Base-by-base conservation (phyloP, 2,329 filamentous ascomycete genomes). In the Stylonectria norvegica region DNA sequence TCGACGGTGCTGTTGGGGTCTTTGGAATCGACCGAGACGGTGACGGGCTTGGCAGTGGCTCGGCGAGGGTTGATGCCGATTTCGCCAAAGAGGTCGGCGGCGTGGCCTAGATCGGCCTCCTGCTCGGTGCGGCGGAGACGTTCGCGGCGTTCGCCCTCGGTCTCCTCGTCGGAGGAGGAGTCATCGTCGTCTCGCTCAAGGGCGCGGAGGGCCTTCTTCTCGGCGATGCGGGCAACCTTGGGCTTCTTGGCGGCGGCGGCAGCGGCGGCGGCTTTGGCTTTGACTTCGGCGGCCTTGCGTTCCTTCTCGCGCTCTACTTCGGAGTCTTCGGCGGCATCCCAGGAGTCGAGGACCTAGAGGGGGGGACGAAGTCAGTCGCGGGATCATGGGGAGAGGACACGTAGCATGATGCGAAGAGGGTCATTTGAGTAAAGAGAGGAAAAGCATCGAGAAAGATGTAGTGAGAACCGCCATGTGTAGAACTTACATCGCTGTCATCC, bases 221-320 rank as follows among this genome's bases (percentile, higher is more conserved):
- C 89, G 54, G 87, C 85, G 66, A 96, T 83, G 57, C 91, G 86
- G 70, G 94, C 79, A 25, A 82, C 69, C 73, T 91, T 95, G 63
- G 81, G 79, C 74, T 97, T 97, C 75, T 96, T 94, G 59, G 83
- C 88, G 38, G 89, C 89, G 30, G 86, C 88, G 6, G 89, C 89
- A 58, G 89, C 87, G 31, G 86, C 90, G 0, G 90, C 89, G 19
- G 88, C 89, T 69, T 94, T 94, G 43, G 86, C 88, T 68, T 95
- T 94, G 38, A 81, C 85, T 61, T 88, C 90, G 5, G 78, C 84
- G 36, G 83, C 89, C 71, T 91, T 93, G 68, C 86, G 86, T 19
- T 80, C 87, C 75, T 97, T 98, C 69, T 96, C 90, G 58, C 89
- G 86, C 73, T 98, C 93, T 57, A 83, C 91, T 59, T 98, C 93